A percentile compares a stretch with the other conserved stretches of the same genome.
phyloP scores from a whole-genome alignment of 306 rosid genomes.

The Prunus mira region DNA sequence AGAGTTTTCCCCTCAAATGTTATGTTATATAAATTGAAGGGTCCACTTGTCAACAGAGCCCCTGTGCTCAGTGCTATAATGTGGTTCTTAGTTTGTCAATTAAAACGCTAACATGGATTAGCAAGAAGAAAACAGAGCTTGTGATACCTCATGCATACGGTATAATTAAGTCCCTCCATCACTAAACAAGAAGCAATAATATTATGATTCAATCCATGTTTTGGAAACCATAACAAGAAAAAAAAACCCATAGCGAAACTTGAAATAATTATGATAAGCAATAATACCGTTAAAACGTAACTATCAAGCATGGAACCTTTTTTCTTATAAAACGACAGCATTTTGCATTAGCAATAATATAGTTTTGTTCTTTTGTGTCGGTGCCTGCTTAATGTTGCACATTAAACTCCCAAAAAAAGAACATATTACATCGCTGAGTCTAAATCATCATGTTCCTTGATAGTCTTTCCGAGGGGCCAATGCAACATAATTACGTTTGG shows the following conservation, averaged over 20 bases:
- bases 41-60: neutral
- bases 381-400: neutral
- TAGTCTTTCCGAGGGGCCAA: neutral
- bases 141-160: slow-evolving; percentile 2
- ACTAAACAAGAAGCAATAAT: slow-evolving; percentile 13
- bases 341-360: neutral
- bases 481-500: neutral
- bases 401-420: no score
- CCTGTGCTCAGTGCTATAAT: neutral
- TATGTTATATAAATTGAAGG: neutral
- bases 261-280: neutral
- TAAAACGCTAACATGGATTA: slow-evolving; percentile 17
- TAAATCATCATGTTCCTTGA: neutral
- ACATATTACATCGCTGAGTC: neutral
- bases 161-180: slow-evolving; percentile 8
- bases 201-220: slow-evolving; percentile 8
- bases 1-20: neutral
- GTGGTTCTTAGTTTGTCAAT: slow-evolving; percentile 13
- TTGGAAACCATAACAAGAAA: no score
- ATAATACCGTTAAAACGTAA: slow-evolving; percentile 4
- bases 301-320: neutral
- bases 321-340: neutral
- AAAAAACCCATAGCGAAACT: neutral
- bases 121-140: neutral
- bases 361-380: neutral